Evolutionary conservation across 179 eudicot species (phyloP), one percentile per base, ranked within the genome.

Genomic region (Corrigiola litoralis): DNA sequence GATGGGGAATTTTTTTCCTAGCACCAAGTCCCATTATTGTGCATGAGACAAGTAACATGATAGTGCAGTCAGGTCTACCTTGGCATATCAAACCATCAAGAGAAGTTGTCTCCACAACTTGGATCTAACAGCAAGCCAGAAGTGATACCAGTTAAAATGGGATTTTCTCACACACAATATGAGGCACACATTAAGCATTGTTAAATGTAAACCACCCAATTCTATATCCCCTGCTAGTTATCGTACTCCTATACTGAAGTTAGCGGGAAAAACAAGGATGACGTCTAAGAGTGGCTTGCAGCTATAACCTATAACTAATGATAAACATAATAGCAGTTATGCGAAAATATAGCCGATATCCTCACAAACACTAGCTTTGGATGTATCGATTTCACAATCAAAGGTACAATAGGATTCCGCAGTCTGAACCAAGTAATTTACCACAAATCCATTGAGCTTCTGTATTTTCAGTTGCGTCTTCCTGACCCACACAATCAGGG

Each of bases 391-490:
- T 58, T 31, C 38, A 29, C 23, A 2, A 38, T 2, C 18, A 61
- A 54, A 45, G 48, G 3, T 32, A 60, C 31, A 3, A 49, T 21
- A n/a, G n/a, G n/a, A n/a, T n/a, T n/a, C n/a, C n/a, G n/a, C 44
- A 29, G 18, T 40, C 2, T 44, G 46, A 34, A 65, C 42, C 33
- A 12, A 6, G 24, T 66, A 24, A 6, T 52, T 77, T 73, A 80
- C 84, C 81, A 56, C 84, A 80, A 59, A 77, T 63, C 79, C 74
- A 80, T 14, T 52, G 25, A 6, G 74, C 71, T 14, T 64, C 77
- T 13, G 67, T 44, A 31, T 70, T 70, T 45, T 57, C 75, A 46
- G 58, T 21, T 36, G 65, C 61, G 63, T 68, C 82, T 50, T 71
- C 68, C 49, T 71, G 58, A 10, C 75, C 72, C 16, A 74, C 69